These are phyloP conservation scores for Afroboletus lepidellus DNA, from an alignment of 1,284 basidiomycete species.

Conservation along the genomic window DNA sequence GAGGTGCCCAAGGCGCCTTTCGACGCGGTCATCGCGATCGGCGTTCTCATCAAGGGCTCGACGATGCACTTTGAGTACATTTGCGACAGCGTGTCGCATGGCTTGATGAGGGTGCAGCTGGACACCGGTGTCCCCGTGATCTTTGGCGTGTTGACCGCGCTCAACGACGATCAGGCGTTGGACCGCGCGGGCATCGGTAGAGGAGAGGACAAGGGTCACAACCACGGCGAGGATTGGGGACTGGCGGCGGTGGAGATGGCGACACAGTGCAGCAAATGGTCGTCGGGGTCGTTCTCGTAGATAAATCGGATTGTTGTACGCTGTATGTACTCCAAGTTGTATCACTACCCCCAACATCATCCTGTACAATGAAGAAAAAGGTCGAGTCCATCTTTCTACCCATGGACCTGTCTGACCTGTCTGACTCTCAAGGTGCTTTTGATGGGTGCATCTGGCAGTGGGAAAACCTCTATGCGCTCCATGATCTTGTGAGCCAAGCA, in stretches of 20 bases:
- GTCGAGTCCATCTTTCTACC: conserved; percentile 7
- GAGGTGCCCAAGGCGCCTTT: conserved; percentile 63
- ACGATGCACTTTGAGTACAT: conserved; percentile 99
- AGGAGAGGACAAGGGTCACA: conserved; percentile 73
- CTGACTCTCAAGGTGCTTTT: conserved; percentile 73
- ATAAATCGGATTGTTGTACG: conserved; percentile 14
- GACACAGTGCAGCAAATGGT: conserved; percentile 70
- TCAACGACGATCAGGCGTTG: conserved; percentile 93
- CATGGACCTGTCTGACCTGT: neutral
- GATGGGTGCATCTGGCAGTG: conserved; percentile 92
- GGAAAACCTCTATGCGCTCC: conserved; percentile 96
- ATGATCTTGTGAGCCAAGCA: conserved; percentile 85
- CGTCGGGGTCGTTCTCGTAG: conserved; percentile 63
- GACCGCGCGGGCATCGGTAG: conserved; percentile 84
- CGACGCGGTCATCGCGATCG: conserved; percentile 95
- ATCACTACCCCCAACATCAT: neutral
- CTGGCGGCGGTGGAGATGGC: conserved; percentile 94
- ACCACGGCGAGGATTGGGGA: conserved; percentile 97
- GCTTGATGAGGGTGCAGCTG: conserved; percentile 90
- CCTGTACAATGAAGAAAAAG: conserved; percentile 50
- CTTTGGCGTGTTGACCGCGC: conserved; percentile 92
- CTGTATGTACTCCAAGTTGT: neutral
- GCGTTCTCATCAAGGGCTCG: conserved; percentile 94
- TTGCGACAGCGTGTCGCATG: conserved; percentile 88
- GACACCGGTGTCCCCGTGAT: conserved; percentile 95